These are phyloP conservation scores for Monilinia laxa DNA, from an alignment of 2,329 filamentous ascomycete species.

Conservation along the genomic window DNA sequence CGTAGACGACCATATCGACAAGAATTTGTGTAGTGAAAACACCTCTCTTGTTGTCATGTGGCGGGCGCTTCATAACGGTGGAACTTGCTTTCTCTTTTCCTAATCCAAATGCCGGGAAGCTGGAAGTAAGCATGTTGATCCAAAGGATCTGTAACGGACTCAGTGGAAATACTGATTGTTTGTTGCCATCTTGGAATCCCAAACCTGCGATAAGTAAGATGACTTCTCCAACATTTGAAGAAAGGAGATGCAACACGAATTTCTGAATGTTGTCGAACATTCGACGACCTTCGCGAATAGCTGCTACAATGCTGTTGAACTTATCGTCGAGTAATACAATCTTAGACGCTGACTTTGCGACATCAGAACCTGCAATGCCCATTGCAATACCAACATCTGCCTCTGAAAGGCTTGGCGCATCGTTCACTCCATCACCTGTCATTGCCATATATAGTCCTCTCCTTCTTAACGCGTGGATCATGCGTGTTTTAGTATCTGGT, in stretches of 20 bases:
- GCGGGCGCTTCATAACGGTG: conserved; percentile 78
- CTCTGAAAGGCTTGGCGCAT: conserved; percentile 53
- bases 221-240: conserved; percentile 58
- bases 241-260: conserved; percentile 56
- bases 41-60: conserved; percentile 65
- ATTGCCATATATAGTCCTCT: conserved; percentile 59
- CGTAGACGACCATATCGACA: conserved; percentile 77
- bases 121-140: conserved; percentile 64
- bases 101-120: conserved; percentile 80
- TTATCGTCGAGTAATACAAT: conserved; percentile 57
- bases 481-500: conserved; percentile 75
- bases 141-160: conserved; percentile 60
- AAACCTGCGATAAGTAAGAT: conserved; percentile 57
- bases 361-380: conserved; percentile 60
- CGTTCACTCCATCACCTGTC: conserved; percentile 58
- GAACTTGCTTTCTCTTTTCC: conserved; percentile 73
- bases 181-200: conserved; percentile 54
- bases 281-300: conserved; percentile 52
- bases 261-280: conserved; percentile 57
- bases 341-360: conserved; percentile 60
- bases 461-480: conserved; percentile 71
- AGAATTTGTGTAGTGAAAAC: conserved; percentile 81
- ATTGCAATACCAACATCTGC: conserved; percentile 61
- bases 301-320: conserved; percentile 53
- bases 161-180: conserved; percentile 57